Conservation (phyloP, 2,329 filamentous ascomycete species). For the Cylindrodendrum hubeiense region DNA sequence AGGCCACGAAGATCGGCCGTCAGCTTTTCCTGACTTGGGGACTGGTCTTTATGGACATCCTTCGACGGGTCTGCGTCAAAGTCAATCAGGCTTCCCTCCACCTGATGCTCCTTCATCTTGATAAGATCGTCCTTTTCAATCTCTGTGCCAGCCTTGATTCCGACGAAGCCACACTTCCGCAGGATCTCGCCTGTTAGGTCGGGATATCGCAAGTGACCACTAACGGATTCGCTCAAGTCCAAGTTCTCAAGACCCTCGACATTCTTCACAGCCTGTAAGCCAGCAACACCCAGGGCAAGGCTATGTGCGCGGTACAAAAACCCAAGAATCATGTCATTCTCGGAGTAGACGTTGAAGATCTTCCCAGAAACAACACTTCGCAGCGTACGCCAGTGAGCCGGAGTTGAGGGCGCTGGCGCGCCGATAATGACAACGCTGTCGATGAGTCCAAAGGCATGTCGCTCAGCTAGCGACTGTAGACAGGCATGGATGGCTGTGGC, state of each 20-base stretch:
- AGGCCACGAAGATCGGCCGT: conserved; percentile 44
- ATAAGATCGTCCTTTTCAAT: conserved; percentile 67
- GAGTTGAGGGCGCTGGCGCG: conserved; percentile 79
- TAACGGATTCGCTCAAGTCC: conserved; percentile 65
- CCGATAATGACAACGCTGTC: conserved; percentile 89
- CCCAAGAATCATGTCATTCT: conserved; percentile 87
- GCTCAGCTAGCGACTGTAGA: conserved; percentile 79
- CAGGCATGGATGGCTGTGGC: conserved; percentile 87
- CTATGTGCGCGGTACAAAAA: conserved; percentile 90
- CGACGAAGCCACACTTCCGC: conserved; percentile 63
- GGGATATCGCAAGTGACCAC: conserved; percentile 66
- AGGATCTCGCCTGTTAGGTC: conserved; percentile 64
- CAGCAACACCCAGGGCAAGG: conserved; percentile 85
- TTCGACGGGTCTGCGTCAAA: conserved; percentile 37
- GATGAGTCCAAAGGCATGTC: conserved; percentile 84
- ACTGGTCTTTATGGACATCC: conserved; percentile 27
- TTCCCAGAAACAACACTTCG: conserved; percentile 83
- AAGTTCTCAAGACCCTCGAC: conserved; percentile 74
- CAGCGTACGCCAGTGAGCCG: conserved; percentile 80
- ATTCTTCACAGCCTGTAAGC: conserved; percentile 78
- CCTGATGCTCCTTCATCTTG: conserved; percentile 55
- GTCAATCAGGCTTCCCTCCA: conserved; percentile 48
- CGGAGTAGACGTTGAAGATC: conserved; percentile 89
- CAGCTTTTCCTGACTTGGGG: conserved; percentile 31
- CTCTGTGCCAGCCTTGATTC: conserved; percentile 56